Conservation (phyloP, 2,329 filamentous ascomycete species). For the Cryphonectria naterciae region DNA sequence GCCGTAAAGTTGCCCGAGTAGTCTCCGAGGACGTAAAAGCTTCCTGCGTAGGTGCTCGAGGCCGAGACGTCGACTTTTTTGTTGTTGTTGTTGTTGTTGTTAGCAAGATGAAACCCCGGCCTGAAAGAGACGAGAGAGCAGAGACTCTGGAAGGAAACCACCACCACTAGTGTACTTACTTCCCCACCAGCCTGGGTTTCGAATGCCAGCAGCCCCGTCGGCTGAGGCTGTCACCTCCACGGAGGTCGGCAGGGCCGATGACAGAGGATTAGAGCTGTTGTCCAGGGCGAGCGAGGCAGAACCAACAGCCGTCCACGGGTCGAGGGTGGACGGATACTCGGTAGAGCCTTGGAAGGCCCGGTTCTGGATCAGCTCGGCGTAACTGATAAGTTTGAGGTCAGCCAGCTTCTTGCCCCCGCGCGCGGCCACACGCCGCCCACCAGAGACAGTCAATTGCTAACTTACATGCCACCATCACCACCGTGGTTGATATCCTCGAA, state of each 20-base stretch:
- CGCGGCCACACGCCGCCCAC: neutral
- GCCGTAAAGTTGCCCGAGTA: conserved; percentile 53
- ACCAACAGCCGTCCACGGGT: conserved; percentile 50
- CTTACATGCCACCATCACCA: conserved; percentile 67
- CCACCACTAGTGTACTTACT: conserved; percentile 14
- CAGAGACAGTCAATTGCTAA: no score
- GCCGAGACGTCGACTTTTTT: conserved; percentile 25
- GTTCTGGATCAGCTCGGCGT: conserved; percentile 72
- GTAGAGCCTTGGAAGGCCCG: conserved; percentile 67
- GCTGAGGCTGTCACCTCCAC: conserved; percentile 45
- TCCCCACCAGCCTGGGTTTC: conserved; percentile 29
- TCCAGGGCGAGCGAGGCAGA: conserved; percentile 51
- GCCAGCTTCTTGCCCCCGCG: neutral
- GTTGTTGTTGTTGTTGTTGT: neutral
- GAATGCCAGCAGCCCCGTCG: conserved; percentile 20
- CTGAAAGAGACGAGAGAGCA: neutral
- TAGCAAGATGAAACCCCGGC: neutral
- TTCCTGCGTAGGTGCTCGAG: conserved; percentile 48
- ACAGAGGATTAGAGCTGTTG: conserved; percentile 52
- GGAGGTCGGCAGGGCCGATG: conserved; percentile 55
- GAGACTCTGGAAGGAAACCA: no score
- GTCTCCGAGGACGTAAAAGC: conserved; percentile 56
- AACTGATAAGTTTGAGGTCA: conserved; percentile 37
- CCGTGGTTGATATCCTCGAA: conserved; percentile 66
- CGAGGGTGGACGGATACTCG: conserved; percentile 47